Percentiles rank a stretch among this genome's conserved stretches.
Conservation (phyloP, 306 rosid genomes). For the Sophora flavescens region DNA sequence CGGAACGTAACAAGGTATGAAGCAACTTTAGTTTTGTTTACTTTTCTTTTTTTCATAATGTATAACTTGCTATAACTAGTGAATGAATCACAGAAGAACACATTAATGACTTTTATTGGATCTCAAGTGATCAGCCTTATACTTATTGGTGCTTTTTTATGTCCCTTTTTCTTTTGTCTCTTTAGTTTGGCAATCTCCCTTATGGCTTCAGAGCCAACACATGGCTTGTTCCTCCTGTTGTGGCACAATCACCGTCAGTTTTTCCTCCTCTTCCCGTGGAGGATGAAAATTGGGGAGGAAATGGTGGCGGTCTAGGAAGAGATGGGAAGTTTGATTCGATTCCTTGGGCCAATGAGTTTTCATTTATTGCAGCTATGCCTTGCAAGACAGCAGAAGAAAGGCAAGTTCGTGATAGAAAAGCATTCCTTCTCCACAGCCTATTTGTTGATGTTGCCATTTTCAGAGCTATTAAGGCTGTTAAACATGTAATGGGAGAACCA, state of each 20-base stretch:
- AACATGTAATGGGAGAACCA: slow-evolving; percentile 56
- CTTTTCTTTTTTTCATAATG: slow-evolving; percentile 1
- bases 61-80: neutral
- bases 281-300: slow-evolving; percentile 81
- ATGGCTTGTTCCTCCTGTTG: slow-evolving; percentile 75
- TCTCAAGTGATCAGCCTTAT: neutral
- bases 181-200: slow-evolving; percentile 82
- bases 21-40: neutral
- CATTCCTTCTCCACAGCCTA: slow-evolving; percentile 75
- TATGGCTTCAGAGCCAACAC: slow-evolving; percentile 81
- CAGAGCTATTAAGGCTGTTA: slow-evolving; percentile 65
- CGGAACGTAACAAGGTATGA: slow-evolving; percentile 72
- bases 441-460: slow-evolving; percentile 79
- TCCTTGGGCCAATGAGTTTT: slow-evolving; percentile 79
- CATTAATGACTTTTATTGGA: neutral
- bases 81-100: neutral
- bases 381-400: slow-evolving; percentile 82
- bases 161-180: slow-evolving; percentile 31
- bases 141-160: neutral
- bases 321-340: slow-evolving; percentile 69
- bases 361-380: slow-evolving; percentile 76
- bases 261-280: slow-evolving; percentile 73
- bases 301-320: slow-evolving; percentile 81
- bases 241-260: slow-evolving; percentile 57
- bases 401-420: slow-evolving; percentile 75